Evolutionary conservation across 2,329 filamentous ascomycete genomes (phyloP).

Genomic region (Fusarium multiceps): DNA sequence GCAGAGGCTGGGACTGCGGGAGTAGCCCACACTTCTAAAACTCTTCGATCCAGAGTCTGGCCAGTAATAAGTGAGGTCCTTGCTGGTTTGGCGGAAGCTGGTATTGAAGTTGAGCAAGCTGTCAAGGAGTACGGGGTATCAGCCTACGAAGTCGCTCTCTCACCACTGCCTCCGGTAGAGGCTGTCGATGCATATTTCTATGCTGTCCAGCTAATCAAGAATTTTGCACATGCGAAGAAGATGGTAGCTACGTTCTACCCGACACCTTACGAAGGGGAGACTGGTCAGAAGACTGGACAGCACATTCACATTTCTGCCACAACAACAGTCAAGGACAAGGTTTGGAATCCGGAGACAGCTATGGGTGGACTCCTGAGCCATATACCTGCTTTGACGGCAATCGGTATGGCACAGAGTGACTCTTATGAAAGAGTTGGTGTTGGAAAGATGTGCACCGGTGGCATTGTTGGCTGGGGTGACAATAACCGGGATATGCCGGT

Average conservation of each 20-base stretch:
- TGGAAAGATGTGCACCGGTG: conserved; percentile 8
- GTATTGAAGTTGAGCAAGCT: background rate
- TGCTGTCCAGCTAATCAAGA: background rate
- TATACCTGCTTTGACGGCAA: background rate
- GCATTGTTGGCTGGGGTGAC: conserved; percentile 6
- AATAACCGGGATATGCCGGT: conserved; percentile 16
- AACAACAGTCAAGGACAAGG: accelerated
- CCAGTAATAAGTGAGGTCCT: background rate
- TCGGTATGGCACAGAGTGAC: conserved; percentile 1
- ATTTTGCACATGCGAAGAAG: background rate
- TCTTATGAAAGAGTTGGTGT: background rate
- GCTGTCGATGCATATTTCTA: conserved; percentile 12
- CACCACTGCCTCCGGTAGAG: conserved; percentile 1
- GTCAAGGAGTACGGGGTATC: conserved; percentile 12
- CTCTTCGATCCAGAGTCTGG: conserved; percentile 6
- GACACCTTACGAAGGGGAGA: background rate
- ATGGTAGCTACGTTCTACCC: conserved; percentile 15
- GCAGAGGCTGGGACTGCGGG: background rate
- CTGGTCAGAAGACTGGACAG: conserved; percentile 8
- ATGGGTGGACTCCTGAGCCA: conserved; percentile 12
- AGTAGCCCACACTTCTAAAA: background rate
- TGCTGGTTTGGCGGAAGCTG: background rate
- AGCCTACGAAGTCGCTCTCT: conserved; percentile 6
- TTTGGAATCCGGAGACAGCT: background rate
- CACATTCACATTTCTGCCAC: conserved; percentile 17